Percentiles rank a stretch among this genome's conserved stretches.
Conservation (phyloP, 768 basidiomycete genomes). For the Amanita jacksonii region DNA sequence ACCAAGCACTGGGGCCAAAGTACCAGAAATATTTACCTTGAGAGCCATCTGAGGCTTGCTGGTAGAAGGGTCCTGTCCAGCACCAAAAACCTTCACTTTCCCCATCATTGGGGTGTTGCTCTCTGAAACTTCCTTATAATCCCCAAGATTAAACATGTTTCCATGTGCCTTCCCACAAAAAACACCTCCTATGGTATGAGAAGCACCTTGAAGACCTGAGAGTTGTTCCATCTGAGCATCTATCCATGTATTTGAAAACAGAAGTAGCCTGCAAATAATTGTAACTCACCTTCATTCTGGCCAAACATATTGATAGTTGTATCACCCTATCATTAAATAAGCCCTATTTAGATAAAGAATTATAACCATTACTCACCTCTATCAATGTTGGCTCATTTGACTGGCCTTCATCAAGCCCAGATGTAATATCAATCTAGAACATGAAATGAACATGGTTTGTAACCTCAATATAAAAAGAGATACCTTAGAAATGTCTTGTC, state of each 20-base stretch:
- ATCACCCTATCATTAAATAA: no score
- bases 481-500: no score
- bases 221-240: not conserved
- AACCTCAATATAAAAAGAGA: no score
- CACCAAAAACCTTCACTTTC: not conserved
- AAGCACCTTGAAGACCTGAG: conserved; percentile 9
- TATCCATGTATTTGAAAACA: not conserved
- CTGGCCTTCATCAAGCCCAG: no score
- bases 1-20: not conserved
- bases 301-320: not conserved
- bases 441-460: not conserved
- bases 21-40: not conserved
- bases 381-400: no score
- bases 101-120: not conserved
- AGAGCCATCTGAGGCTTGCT: not conserved
- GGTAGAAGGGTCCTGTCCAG: not conserved
- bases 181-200: conserved; percentile 10
- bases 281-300: conserved; percentile 3
- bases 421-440: not conserved
- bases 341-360: no score
- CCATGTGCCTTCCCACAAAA: conserved; percentile 10
- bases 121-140: not conserved
- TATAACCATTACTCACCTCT: no score
- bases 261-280: not conserved
- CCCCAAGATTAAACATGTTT: conserved; percentile 13